A percentile compares a stretch with the other conserved stretches of the same genome.
Conservation (phyloP, 352 stramenopile genomes). For the Peronospora farinosa region DNA sequence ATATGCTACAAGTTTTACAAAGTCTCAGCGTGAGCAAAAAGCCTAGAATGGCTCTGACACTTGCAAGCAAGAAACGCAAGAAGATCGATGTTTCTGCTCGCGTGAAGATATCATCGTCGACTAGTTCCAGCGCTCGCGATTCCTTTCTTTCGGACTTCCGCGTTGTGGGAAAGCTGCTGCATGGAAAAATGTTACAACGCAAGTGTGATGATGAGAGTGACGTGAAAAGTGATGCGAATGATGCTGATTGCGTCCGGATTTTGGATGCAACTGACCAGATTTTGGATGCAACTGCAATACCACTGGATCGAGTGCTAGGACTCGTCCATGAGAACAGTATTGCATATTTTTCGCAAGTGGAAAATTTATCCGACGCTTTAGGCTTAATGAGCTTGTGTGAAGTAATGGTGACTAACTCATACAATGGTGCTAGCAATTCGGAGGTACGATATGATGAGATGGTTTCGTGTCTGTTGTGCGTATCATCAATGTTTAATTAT, state of each 20-base stretch:
- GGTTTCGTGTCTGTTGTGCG: not conserved
- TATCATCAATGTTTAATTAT: not conserved
- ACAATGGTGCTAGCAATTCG: slow-evolving; percentile 37
- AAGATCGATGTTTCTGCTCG: not conserved
- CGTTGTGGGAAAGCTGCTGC: slow-evolving; percentile 68
- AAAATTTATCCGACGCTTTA: slow-evolving; percentile 54
- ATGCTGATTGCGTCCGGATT: slow-evolving; percentile 39
- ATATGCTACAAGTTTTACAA: slow-evolving; percentile 59
- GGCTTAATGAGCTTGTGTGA: slow-evolving; percentile 70
- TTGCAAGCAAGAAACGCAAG: slow-evolving; percentile 12
- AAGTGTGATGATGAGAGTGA: slow-evolving; percentile 11
- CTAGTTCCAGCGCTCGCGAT: slow-evolving; percentile 35
- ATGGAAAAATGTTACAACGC: slow-evolving; percentile 47
- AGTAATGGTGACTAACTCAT: slow-evolving; percentile 47
- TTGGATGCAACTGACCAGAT: slow-evolving; percentile 53
- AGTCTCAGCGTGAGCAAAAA: slow-evolving; percentile 11
- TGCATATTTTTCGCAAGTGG: slow-evolving; percentile 67
- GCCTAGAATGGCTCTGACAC: not conserved
- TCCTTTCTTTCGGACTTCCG: slow-evolving; percentile 79
- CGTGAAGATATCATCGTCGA: slow-evolving; percentile 2
- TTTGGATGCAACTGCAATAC: slow-evolving; percentile 47
- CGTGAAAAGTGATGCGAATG: slow-evolving; percentile 3
- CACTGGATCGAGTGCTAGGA: slow-evolving; percentile 50
- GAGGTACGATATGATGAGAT: slow-evolving; percentile 31
- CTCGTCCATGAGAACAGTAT: slow-evolving; percentile 72